These are phyloP conservation scores for Hericium erinaceus DNA, from an alignment of 768 basidiomycete species.

Conservation along the genomic window DNA sequence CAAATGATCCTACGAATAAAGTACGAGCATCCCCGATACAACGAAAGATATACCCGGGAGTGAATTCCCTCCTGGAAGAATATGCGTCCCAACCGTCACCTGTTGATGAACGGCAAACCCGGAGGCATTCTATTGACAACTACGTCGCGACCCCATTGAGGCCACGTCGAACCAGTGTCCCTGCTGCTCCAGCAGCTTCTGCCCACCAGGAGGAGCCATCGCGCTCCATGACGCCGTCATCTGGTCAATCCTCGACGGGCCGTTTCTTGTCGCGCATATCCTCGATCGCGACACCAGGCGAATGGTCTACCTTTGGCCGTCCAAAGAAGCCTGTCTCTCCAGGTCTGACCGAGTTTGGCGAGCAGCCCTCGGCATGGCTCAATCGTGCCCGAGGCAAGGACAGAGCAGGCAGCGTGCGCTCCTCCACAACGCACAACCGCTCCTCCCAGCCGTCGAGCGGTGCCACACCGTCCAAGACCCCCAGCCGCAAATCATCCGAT, in stretches of 20 bases:
- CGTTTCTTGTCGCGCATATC: constrained; percentile 14
- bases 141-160: background rate
- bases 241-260: background rate
- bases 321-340: constrained; percentile 12
- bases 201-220: background rate
- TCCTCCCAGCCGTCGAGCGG: constrained; percentile 18
- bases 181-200: background rate
- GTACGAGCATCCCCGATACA: background rate
- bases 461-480: background rate
- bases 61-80: constrained; percentile 1
- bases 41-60: constrained; percentile 3
- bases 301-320: constrained; percentile 30
- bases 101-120: background rate
- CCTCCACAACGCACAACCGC: constrained; percentile 23
- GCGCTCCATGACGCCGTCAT: background rate
- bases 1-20: background rate
- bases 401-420: constrained; percentile 18
- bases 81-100: background rate
- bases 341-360: constrained; percentile 13
- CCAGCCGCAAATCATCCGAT: background rate
- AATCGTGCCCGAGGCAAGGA: background rate
- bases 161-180: background rate
- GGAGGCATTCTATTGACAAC: background rate
- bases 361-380: constrained; percentile 14
- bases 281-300: constrained; percentile 14